These are phyloP conservation scores for Neofusicoccum sp. DNA, from an alignment of 2,329 filamentous ascomycete species.

Conservation along the genomic window DNA sequence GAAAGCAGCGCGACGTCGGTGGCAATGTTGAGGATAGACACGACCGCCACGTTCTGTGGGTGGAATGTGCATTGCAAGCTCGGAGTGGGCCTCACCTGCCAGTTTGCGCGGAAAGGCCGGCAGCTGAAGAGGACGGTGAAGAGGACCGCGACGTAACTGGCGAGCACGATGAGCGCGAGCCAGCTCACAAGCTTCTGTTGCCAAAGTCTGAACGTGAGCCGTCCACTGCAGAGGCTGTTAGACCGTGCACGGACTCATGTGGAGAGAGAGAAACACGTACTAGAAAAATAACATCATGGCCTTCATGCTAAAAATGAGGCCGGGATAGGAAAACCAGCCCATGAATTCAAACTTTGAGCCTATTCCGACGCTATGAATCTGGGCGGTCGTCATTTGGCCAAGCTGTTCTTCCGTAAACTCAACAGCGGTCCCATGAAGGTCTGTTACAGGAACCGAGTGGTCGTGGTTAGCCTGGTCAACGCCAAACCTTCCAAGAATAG, in stretches of 20 bases:
- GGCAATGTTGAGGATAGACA: conserved; percentile 34
- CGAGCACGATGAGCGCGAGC: conserved; percentile 28
- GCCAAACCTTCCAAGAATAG: background rate
- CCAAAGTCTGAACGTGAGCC: conserved; percentile 37
- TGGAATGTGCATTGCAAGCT: conserved; percentile 33
- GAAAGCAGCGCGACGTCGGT: conserved; percentile 38
- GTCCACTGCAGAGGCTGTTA: conserved; percentile 26
- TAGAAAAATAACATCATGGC: conserved; percentile 36
- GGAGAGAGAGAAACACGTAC: conserved; percentile 23
- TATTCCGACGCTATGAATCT: background rate
- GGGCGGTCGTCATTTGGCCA: background rate
- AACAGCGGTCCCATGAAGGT: background rate
- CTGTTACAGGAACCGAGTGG: background rate
- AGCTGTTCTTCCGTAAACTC: conserved; percentile 1
- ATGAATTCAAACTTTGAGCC: conserved; percentile 12
- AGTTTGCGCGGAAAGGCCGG: conserved; percentile 31
- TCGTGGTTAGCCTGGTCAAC: background rate
- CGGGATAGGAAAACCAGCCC: conserved; percentile 32
- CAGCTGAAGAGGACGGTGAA: conserved; percentile 35
- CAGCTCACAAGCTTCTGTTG: conserved; percentile 35
- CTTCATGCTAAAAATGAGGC: conserved; percentile 40
- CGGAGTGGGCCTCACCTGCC: conserved; percentile 33
- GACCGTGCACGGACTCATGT: background rate
- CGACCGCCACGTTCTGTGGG: conserved; percentile 34
- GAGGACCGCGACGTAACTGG: conserved; percentile 36